Conservation (phyloP, 2,329 filamentous ascomycete genomes). For the Aspergillus eucalypticola region DNA sequence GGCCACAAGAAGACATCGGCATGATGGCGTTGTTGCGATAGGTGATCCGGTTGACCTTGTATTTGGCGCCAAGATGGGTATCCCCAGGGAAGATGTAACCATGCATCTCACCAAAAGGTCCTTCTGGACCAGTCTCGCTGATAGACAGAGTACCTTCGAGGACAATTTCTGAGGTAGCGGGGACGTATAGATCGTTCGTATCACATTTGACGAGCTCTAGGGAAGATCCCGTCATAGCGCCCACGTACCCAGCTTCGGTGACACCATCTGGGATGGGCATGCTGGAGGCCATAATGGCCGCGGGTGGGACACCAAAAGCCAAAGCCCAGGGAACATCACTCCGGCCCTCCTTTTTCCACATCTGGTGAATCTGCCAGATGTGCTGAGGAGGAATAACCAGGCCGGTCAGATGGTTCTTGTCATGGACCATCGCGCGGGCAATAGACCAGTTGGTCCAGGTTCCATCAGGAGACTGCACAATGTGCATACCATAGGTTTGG, state of each 20-base stretch:
- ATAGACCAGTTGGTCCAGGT: slow-evolving; percentile 49
- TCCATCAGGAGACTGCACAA: slow-evolving; percentile 48
- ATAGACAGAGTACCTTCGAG: slow-evolving; percentile 53
- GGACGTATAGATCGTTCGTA: slow-evolving; percentile 52
- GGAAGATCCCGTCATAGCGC: slow-evolving; percentile 47
- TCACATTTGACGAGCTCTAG: slow-evolving; percentile 56
- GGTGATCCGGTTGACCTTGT: slow-evolving; percentile 51
- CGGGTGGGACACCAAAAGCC: slow-evolving; percentile 52
- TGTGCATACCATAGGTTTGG: slow-evolving; percentile 54
- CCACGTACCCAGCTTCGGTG: slow-evolving; percentile 52
- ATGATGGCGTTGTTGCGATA: slow-evolving; percentile 52
- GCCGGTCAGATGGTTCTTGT: slow-evolving; percentile 44
- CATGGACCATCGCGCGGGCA: slow-evolving; percentile 49
- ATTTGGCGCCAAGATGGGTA: slow-evolving; percentile 40
- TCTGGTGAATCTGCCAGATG: slow-evolving; percentile 48
- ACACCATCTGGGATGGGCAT: slow-evolving; percentile 55
- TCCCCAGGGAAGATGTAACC: slow-evolving; percentile 50
- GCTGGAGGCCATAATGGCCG: slow-evolving; percentile 50
- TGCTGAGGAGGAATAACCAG: slow-evolving; percentile 51
- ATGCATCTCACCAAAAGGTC: slow-evolving; percentile 54
- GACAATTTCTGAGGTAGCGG: slow-evolving; percentile 54
- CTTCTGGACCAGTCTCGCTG: slow-evolving; percentile 47
- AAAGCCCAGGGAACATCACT: slow-evolving; percentile 51
- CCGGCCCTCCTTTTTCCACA: slow-evolving; percentile 49
- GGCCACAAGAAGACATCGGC: slow-evolving; percentile 47